A percentile compares a stretch with the other conserved stretches of the same genome.
Evolutionary conservation across 2,329 filamentous ascomycete genomes (phyloP).

Genomic region (Nannizziopsis arthrosporioides): DNA sequence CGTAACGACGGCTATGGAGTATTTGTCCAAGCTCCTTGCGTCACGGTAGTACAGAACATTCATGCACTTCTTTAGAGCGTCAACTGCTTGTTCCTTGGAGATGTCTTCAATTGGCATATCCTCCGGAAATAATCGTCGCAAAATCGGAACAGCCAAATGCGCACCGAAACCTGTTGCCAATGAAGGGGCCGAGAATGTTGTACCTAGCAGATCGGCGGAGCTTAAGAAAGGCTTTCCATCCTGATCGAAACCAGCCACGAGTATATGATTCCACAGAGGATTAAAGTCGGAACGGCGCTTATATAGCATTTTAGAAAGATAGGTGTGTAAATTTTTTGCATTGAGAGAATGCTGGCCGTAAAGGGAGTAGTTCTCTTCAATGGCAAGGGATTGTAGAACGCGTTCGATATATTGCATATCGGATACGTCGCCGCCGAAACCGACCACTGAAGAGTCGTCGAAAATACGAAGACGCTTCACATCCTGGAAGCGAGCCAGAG

Average conservation of each 20-base stretch:
- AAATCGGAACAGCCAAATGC: constrained; percentile 82
- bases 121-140: constrained; percentile 72
- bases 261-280: constrained; percentile 90
- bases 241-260: constrained; percentile 80
- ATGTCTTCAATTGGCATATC: constrained; percentile 64
- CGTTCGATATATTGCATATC: constrained; percentile 99
- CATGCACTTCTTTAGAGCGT: constrained; percentile 83
- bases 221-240: constrained; percentile 76
- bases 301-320: constrained; percentile 93
- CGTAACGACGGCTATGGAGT: constrained; percentile 81
- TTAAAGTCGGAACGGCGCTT: constrained; percentile 89
- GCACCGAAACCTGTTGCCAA: constrained; percentile 89
- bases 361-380: constrained; percentile 64
- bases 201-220: constrained; percentile 81
- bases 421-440: constrained; percentile 92
- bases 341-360: constrained; percentile 49
- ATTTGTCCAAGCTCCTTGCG: constrained; percentile 79
- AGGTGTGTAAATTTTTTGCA: constrained; percentile 91
- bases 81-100: constrained; percentile 64
- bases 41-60: constrained; percentile 98
- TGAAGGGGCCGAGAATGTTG: constrained; percentile 76
- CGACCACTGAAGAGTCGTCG: constrained; percentile 70
- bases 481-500: constrained; percentile 88
- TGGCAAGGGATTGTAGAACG: constrained; percentile 72
- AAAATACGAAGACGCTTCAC: constrained; percentile 91